A percentile compares a stretch with the other conserved stretches of the same genome.
phyloP scores from a whole-genome alignment of 2,329 filamentous ascomycete genomes.

The Aspergillus fijiensis region DNA sequence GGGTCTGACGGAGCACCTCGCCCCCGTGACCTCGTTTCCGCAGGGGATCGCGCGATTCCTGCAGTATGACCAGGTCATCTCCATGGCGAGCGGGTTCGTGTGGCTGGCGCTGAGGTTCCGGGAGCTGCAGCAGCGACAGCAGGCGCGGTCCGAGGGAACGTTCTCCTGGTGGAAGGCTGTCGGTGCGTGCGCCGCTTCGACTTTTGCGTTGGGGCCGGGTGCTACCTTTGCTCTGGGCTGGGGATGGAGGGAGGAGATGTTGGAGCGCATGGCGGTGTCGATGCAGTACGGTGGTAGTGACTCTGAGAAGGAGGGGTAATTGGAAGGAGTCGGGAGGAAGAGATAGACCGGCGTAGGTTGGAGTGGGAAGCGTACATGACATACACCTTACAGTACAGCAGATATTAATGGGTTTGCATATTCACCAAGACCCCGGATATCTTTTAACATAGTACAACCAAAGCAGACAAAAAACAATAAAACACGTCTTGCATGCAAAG shows the following conservation, averaged over 20 bases:
- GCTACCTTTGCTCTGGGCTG: neutral
- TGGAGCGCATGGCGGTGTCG: neutral
- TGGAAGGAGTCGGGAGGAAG: too few species aligned
- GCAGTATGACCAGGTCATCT: conserved; percentile 13
- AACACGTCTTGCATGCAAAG: too few species aligned
- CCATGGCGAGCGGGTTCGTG: conserved; percentile 2
- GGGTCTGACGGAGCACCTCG: neutral
- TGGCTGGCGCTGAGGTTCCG: conserved; percentile 11
- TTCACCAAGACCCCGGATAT: too few species aligned
- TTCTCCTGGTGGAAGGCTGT: conserved; percentile 2
- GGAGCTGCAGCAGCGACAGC: conserved; percentile 7
- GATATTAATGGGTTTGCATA: too few species aligned
- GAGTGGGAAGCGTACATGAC: too few species aligned
- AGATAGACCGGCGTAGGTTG: too few species aligned
- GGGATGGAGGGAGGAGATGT: conserved; percentile 3
- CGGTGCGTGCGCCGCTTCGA: neutral
- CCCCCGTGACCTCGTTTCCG: conserved; percentile 1
- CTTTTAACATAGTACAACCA: too few species aligned
- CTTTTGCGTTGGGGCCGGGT: neutral
- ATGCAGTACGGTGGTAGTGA: neutral
- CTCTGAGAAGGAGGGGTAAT: too few species aligned
- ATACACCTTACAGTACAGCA: too few species aligned
- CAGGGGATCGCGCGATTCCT: conserved; percentile 1
- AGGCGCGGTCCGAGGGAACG: neutral
- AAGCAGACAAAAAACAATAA: too few species aligned